A percentile compares a stretch with the other conserved stretches of the same genome.
phyloP scores from a whole-genome alignment of 2,329 filamentous ascomycete genomes.

The Botrytis galanthina region DNA sequence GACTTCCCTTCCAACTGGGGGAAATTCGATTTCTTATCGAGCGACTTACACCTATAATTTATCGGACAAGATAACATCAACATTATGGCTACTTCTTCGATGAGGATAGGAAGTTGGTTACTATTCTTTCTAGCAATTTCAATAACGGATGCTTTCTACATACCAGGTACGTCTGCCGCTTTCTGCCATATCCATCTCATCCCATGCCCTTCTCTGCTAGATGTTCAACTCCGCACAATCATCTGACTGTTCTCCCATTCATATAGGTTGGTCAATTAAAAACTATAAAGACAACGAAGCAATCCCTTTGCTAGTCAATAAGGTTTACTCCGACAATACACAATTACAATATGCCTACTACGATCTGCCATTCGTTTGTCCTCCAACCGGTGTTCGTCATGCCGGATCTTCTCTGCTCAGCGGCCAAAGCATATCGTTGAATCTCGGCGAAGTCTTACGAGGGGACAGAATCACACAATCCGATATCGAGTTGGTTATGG shows the following conservation, averaged over 20 bases:
- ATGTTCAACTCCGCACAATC: background rate
- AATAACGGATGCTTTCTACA: conserved; percentile 70
- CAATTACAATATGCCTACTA: conserved; percentile 91
- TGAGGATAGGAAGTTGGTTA: conserved; percentile 45
- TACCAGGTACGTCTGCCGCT: conserved; percentile 62
- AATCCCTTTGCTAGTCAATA: conserved; percentile 86
- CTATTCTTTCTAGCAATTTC: conserved; percentile 48
- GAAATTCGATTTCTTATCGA: background rate
- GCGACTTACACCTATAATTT: conserved; percentile 1
- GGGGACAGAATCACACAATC: conserved; percentile 83
- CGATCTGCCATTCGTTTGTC: conserved; percentile 83
- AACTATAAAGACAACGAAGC: conserved; percentile 74
- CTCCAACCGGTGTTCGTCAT: conserved; percentile 66
- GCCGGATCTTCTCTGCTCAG: conserved; percentile 68
- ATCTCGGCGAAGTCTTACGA: conserved; percentile 82
- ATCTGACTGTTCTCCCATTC: background rate
- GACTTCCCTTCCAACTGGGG: background rate
- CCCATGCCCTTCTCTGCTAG: background rate
- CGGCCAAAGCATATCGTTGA: conserved; percentile 75
- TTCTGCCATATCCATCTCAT: background rate
- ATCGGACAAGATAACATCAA: conserved; percentile 24
- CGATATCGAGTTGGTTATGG: conserved; percentile 78
- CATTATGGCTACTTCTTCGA: conserved; percentile 31
- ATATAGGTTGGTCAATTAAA: conserved; percentile 74
- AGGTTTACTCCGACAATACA: conserved; percentile 85